Conservation (phyloP, 106 monocot genomes). For the Acorus gramineus region DNA sequence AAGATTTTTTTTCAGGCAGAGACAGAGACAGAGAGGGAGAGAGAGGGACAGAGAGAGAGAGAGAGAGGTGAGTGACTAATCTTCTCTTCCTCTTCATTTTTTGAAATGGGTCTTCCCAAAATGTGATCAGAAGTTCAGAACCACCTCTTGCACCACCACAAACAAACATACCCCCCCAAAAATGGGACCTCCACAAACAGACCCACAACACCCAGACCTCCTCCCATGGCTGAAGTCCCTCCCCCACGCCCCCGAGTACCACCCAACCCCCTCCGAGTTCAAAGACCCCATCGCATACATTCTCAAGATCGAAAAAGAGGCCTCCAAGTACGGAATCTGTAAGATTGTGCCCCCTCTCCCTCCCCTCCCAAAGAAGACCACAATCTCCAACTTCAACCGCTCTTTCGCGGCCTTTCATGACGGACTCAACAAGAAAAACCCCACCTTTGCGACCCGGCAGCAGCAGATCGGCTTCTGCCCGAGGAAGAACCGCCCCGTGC, state of each 20-base stretch:
- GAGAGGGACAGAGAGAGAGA: too few species aligned
- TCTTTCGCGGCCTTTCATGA: constrained; percentile 46
- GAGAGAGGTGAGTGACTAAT: too few species aligned
- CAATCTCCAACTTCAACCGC: constrained; percentile 44
- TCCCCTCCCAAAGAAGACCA: constrained; percentile 46
- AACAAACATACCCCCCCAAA: too few species aligned
- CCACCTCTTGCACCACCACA: too few species aligned
- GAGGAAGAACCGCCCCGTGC: constrained; percentile 64
- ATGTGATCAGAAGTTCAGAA: too few species aligned
- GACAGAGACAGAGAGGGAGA: too few species aligned
- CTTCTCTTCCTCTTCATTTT: too few species aligned
- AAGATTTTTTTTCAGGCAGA: too few species aligned
- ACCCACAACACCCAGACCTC: constrained; percentile 19
- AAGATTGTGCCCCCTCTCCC: constrained; percentile 82
- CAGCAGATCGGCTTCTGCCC: constrained; percentile 97
- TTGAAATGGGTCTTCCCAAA: too few species aligned
- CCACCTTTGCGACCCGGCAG: constrained; percentile 70
- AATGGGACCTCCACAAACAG: too few species aligned
- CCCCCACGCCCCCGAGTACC: constrained; percentile 73
- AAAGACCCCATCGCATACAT: constrained; percentile 81
- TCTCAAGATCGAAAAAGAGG: constrained; percentile 66
- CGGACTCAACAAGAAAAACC: constrained; percentile 12
- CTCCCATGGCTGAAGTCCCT: constrained; percentile 65
- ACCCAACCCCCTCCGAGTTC: constrained; percentile 68
- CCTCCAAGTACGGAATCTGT: constrained; percentile 73